Conservation (phyloP, 768 basidiomycete genomes). For the Rhodotorula toruloides region DNA sequence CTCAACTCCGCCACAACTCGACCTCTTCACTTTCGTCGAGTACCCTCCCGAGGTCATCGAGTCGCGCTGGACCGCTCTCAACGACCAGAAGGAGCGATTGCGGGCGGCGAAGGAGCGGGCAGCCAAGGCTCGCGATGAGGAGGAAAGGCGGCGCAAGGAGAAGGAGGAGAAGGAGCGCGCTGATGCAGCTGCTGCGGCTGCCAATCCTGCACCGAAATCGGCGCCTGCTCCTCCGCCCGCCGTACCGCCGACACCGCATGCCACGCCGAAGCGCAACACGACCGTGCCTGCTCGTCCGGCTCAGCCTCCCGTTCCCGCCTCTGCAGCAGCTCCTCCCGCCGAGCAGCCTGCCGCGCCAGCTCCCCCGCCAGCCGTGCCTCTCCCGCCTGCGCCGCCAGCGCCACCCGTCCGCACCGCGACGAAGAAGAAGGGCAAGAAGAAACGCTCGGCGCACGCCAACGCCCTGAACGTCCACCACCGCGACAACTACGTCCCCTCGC, state of each 20-base stretch:
- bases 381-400: background rate
- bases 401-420: slow-evolving; percentile 1
- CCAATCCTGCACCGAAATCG: background rate
- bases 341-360: background rate
- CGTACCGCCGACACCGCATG: no score
- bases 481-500: slow-evolving; percentile 84
- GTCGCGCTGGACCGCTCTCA: slow-evolving; percentile 22
- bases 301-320: slow-evolving; percentile 14
- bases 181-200: slow-evolving; percentile 29
- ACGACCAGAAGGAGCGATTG: slow-evolving; percentile 34
- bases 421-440: slow-evolving; percentile 75
- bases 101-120: slow-evolving; percentile 35
- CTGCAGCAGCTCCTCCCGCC: background rate
- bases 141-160: slow-evolving; percentile 26
- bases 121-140: slow-evolving; percentile 28
- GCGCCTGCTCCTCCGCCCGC: no score
- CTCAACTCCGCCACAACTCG: slow-evolving; percentile 8
- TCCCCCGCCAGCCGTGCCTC: background rate
- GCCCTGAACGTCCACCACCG: slow-evolving; percentile 94
- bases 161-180: slow-evolving; percentile 36
- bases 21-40: slow-evolving; percentile 19
- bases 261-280: slow-evolving; percentile 6
- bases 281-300: slow-evolving; percentile 1
- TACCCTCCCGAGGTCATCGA: slow-evolving; percentile 2
- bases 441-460: slow-evolving; percentile 81